These are phyloP conservation scores for Inosperma sp. DNA, from an alignment of 768 basidiomycete genomes.

Conservation along the genomic window DNA sequence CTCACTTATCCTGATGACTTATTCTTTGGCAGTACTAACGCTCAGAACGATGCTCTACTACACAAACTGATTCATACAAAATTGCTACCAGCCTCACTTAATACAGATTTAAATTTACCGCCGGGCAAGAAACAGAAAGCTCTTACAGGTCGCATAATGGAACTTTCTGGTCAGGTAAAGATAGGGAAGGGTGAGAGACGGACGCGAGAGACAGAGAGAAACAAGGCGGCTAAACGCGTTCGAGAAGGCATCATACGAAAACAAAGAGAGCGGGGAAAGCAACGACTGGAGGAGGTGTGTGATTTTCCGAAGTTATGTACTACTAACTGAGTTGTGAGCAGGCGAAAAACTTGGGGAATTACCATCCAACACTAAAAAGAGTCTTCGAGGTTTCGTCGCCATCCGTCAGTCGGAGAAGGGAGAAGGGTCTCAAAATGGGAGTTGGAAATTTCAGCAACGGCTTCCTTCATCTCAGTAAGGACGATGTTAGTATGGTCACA, in stretches of 20 bases:
- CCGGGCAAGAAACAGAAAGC: slow-evolving; percentile 71
- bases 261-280: slow-evolving; percentile 49
- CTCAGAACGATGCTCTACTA: slow-evolving; percentile 72
- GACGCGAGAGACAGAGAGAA: slow-evolving; percentile 59
- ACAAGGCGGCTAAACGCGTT: slow-evolving; percentile 66
- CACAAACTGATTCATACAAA: slow-evolving; percentile 79
- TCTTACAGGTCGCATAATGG: slow-evolving; percentile 70
- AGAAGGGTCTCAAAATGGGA: slow-evolving; percentile 71
- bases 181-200: slow-evolving; percentile 69
- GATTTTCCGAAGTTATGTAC: not conserved
- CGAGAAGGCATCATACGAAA: slow-evolving; percentile 66
- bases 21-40: slow-evolving; percentile 52
- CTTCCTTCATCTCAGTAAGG: slow-evolving; percentile 55
- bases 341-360: slow-evolving; percentile 84
- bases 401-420: slow-evolving; percentile 43
- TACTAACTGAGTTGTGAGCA: slow-evolving; percentile 25
- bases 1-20: not conserved
- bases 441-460: slow-evolving; percentile 74
- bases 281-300: slow-evolving; percentile 64
- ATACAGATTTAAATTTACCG: slow-evolving; percentile 54
- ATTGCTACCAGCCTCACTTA: slow-evolving; percentile 68
- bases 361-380: slow-evolving; percentile 73
- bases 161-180: slow-evolving; percentile 61
- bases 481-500: slow-evolving; percentile 48
- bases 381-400: slow-evolving; percentile 44